These are phyloP conservation scores for Kwoniella sp. DNA, from an alignment of 768 basidiomycete genomes.

Conservation along the genomic window DNA sequence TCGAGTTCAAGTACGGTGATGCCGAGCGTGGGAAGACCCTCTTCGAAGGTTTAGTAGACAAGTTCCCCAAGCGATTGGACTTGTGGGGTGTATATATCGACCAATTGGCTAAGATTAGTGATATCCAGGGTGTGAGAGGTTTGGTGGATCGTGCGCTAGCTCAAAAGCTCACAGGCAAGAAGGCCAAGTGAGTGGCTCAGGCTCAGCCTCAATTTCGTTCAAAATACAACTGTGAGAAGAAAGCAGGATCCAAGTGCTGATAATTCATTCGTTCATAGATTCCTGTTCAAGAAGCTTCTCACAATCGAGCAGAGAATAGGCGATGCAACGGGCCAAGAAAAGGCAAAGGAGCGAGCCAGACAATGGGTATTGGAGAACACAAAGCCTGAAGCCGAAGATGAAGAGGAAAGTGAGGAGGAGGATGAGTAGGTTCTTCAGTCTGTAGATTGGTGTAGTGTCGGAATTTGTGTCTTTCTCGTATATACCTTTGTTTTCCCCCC, in stretches of 20 bases:
- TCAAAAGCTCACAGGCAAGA: constrained; percentile 87
- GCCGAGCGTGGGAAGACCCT: constrained; percentile 92
- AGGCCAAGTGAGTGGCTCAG: constrained; percentile 89
- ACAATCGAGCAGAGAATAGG: constrained; percentile 82
- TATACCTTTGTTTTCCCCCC: not conserved
- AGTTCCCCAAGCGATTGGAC: constrained; percentile 92
- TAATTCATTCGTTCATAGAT: constrained; percentile 59
- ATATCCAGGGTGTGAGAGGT: constrained; percentile 72
- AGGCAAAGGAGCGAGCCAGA: constrained; percentile 83
- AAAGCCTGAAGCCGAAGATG: constrained; percentile 28
- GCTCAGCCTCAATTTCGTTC: too few species aligned
- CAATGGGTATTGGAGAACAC: constrained; percentile 66
- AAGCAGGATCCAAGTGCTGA: not conserved
- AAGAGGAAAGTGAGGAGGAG: constrained; percentile 28
- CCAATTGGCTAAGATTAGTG: constrained; percentile 79
- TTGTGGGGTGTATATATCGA: constrained; percentile 97
- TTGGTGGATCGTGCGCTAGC: constrained; percentile 82
- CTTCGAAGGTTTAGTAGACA: constrained; percentile 94
- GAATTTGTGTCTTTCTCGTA: not conserved
- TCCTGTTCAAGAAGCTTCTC: constrained; percentile 98
- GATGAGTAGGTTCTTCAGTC: constrained; percentile 3
- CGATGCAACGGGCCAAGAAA: constrained; percentile 75
- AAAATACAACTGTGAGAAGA: not conserved
- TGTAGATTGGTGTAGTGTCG: not conserved
- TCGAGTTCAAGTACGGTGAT: constrained; percentile 93